A percentile compares a stretch with the other conserved stretches of the same genome.
Evolutionary conservation across 2,329 filamentous ascomycete species (phyloP).

Genomic region (Beauveria pseudobassiana): DNA sequence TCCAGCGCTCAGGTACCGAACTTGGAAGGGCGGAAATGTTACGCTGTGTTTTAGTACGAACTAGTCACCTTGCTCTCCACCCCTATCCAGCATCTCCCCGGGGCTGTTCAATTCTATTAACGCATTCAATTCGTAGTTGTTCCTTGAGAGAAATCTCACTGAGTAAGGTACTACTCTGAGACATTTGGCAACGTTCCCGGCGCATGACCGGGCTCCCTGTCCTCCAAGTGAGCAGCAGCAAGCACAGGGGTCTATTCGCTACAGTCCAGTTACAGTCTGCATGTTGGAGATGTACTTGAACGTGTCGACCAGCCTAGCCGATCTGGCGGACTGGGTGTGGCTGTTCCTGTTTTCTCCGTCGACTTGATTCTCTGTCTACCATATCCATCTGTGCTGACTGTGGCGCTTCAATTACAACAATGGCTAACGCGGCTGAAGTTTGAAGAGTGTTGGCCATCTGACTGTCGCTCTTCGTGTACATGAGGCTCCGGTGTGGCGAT

Average conservation of each 20-base stretch:
- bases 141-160: neutral
- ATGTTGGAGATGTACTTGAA: slow-evolving; percentile 7
- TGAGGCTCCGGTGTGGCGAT: too few relatives aligned
- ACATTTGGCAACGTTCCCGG: slow-evolving; percentile 2
- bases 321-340: neutral
- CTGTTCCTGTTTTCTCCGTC: neutral
- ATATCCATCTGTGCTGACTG: neutral
- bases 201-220: slow-evolving; percentile 1
- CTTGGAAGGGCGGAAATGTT: neutral
- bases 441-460: neutral
- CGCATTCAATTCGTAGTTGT: neutral
- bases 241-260: neutral
- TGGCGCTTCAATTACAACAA: neutral
- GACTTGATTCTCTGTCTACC: neutral
- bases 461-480: neutral
- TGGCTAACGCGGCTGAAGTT: neutral
- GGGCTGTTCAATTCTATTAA: neutral
- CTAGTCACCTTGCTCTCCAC: neutral
- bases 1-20: neutral
- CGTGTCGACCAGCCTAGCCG: neutral
- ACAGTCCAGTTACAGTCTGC: neutral
- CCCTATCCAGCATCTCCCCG: neutral
- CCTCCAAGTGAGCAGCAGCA: neutral
- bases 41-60: neutral
- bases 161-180: neutral